Evolutionary conservation across 306 rosid genomes (phyloP).

Genomic region (Begonia masoniana): DNA sequence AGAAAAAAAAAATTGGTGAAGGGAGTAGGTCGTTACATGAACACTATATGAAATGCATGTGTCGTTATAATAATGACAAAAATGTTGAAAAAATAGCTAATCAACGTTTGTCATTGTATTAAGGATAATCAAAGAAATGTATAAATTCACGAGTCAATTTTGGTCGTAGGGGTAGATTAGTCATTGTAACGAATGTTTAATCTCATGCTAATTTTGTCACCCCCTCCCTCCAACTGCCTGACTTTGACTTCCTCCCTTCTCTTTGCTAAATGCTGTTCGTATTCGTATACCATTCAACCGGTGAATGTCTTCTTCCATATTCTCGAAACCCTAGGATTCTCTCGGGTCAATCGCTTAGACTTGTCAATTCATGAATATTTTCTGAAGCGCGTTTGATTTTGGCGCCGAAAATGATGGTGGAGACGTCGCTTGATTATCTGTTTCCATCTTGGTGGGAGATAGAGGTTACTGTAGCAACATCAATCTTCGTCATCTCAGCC

Average conservation of each 20-base stretch:
- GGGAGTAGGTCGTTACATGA: no score
- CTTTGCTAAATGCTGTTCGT: constrained; percentile 9
- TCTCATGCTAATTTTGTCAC: neutral
- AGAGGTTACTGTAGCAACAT: constrained; percentile 63
- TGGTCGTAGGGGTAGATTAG: no score
- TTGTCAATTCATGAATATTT: neutral
- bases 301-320: constrained; percentile 25
- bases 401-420: constrained; percentile 20
- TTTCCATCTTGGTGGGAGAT: constrained; percentile 82
- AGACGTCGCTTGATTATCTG: constrained; percentile 38
- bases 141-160: no score
- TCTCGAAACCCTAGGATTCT: constrained; percentile 26
- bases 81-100: no score
- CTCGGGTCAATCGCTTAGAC: neutral
- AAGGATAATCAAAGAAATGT: no score
- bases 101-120: no score
- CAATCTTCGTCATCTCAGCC: constrained; percentile 45
- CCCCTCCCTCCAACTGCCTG: constrained; percentile 46
- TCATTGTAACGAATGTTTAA: no score
- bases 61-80: no score
- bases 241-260: constrained; percentile 29
- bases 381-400: neutral
- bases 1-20: no score
- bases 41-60: no score
- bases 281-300: constrained; percentile 12